phyloP scores from a whole-genome alignment of 306 rosid genomes.

The Prunus kanzakura region DNA sequence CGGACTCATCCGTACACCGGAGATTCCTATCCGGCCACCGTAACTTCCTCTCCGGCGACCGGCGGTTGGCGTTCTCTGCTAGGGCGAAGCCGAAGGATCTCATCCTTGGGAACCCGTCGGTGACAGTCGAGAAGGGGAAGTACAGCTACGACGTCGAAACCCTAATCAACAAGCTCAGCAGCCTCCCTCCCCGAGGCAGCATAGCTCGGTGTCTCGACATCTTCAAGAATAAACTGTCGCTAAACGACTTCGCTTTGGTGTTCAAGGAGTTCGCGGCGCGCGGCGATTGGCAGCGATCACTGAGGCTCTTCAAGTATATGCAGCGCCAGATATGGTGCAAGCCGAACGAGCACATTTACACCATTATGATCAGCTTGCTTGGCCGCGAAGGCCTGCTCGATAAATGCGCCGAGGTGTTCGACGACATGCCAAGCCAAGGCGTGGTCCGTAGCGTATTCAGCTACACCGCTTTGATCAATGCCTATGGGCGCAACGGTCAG shows the following conservation, averaged over 20 bases:
- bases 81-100: conserved; percentile 64
- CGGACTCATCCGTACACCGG: neutral
- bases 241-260: conserved; percentile 84
- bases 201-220: conserved; percentile 88
- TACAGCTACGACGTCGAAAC: conserved; percentile 93
- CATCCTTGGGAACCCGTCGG: conserved; percentile 70
- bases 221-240: conserved; percentile 86
- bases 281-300: conserved; percentile 91
- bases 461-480: conserved; percentile 84
- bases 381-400: conserved; percentile 88
- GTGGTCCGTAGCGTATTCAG: conserved; percentile 72
- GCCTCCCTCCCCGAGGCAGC: conserved; percentile 96
- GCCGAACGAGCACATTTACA: conserved; percentile 86
- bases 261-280: conserved; percentile 96
- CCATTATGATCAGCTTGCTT: conserved; percentile 76
- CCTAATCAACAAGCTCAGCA: conserved; percentile 79
- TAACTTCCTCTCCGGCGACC: conserved; percentile 15
- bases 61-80: conserved; percentile 16
- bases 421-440: conserved; percentile 86
- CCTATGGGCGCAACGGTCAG: conserved; percentile 92
- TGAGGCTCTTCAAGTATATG: conserved; percentile 86
- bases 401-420: conserved; percentile 80
- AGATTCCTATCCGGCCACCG: conserved; percentile 22
- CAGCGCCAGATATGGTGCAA: conserved; percentile 99
- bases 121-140: conserved; percentile 79